A percentile compares a stretch with the other conserved stretches of the same genome.
These are phyloP conservation scores for Mikania micrantha DNA, from an alignment of 129 eudicot genomes.

Conservation along the genomic window DNA sequence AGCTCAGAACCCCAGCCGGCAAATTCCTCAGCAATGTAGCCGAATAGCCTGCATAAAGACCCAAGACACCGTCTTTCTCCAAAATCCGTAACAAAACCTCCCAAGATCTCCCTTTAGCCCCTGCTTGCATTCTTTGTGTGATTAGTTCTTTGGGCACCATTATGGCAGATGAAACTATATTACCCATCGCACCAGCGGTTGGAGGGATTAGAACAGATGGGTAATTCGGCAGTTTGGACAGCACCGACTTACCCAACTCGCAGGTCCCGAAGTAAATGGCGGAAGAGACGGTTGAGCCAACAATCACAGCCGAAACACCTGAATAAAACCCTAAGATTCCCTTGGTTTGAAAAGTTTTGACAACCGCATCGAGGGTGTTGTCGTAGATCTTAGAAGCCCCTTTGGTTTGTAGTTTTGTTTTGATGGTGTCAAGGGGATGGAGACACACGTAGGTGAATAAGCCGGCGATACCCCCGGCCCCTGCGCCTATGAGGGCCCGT, in stretches of 20 bases:
- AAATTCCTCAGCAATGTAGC: slow-evolving; percentile 89
- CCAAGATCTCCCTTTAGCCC: slow-evolving; percentile 93
- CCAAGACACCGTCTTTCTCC: slow-evolving; percentile 82
- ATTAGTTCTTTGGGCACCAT: slow-evolving; percentile 93
- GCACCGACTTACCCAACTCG: slow-evolving; percentile 78
- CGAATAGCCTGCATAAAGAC: slow-evolving; percentile 83
- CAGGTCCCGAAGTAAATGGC: slow-evolving; percentile 91
- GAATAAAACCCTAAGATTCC: slow-evolving; percentile 82
- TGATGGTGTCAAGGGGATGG: slow-evolving; percentile 81
- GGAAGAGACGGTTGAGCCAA: slow-evolving; percentile 75
- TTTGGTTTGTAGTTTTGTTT: slow-evolving; percentile 78
- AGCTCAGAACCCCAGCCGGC: slow-evolving; percentile 92
- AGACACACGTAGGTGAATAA: slow-evolving; percentile 85
- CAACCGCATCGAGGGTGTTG: slow-evolving; percentile 63
- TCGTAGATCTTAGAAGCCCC: slow-evolving; percentile 73
- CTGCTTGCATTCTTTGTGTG: slow-evolving; percentile 92
- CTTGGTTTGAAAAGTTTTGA: slow-evolving; percentile 62
- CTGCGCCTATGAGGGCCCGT: slow-evolving; percentile 74
- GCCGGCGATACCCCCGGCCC: slow-evolving; percentile 85
- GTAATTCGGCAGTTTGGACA: slow-evolving; percentile 43
- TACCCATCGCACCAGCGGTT: slow-evolving; percentile 94
- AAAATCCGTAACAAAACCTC: slow-evolving; percentile 66
- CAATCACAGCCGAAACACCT: slow-evolving; percentile 84
- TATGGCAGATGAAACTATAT: slow-evolving; percentile 78
- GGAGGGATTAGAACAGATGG: slow-evolving; percentile 82